A percentile compares a stretch with the other conserved stretches of the same genome.
Evolutionary conservation across 129 eudicot genomes (phyloP).

Genomic region (Helianthus tuberosus): DNA sequence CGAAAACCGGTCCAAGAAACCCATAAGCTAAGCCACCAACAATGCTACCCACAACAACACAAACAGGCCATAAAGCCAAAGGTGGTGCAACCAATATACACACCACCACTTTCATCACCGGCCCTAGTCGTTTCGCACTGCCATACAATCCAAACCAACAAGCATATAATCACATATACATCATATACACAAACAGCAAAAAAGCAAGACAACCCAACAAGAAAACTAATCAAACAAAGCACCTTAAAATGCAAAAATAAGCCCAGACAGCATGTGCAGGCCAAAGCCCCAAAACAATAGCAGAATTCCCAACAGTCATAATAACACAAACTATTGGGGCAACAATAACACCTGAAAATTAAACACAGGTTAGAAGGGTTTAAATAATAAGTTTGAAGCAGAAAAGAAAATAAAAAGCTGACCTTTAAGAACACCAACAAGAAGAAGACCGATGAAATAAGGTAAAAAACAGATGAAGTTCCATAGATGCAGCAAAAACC

Average conservation of each 20-base stretch:
- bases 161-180: not conserved
- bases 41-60: slow-evolving; percentile 58
- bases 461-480: slow-evolving; percentile 83
- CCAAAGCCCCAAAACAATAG: slow-evolving; percentile 81
- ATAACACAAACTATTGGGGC: slow-evolving; percentile 71
- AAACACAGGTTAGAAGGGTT: not conserved
- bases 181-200: not conserved
- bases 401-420: not conserved
- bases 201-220: not conserved
- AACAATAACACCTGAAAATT: slow-evolving; percentile 35
- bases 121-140: slow-evolving; percentile 84
- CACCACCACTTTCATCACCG: slow-evolving; percentile 69
- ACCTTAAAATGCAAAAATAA: slow-evolving; percentile 70
- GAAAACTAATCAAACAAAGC: slow-evolving; percentile 6
- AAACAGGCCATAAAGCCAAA: slow-evolving; percentile 66
- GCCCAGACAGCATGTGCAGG: slow-evolving; percentile 75
- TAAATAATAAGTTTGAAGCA: not conserved
- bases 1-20: slow-evolving; percentile 78
- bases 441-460: slow-evolving; percentile 74
- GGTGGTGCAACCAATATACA: slow-evolving; percentile 47
- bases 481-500: slow-evolving; percentile 60
- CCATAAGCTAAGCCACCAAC: slow-evolving; percentile 84
- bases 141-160: slow-evolving; percentile 19
- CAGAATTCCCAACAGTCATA: slow-evolving; percentile 68
- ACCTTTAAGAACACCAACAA: slow-evolving; percentile 92